A percentile compares a stretch with the other conserved stretches of the same genome.
phyloP scores from a whole-genome alignment of 345 rosid species.

The Erucastrum elatum region DNA sequence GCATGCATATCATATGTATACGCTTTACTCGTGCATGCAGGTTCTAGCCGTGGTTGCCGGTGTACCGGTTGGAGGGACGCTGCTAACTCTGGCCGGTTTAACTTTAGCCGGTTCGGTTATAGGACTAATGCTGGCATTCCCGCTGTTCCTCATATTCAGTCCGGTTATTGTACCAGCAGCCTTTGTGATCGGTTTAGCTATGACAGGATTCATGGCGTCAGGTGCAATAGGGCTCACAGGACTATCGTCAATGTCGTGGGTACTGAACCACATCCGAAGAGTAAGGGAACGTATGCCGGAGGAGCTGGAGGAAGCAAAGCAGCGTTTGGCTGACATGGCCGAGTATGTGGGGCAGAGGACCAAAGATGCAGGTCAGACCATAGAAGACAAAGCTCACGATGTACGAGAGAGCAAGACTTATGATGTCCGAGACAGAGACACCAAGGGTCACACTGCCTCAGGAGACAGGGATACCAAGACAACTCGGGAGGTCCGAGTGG shows the following conservation, averaged over 20 bases:
- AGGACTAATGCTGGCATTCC: conserved; percentile 59
- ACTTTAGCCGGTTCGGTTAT: conserved; percentile 64
- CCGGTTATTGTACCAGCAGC: conserved; percentile 79
- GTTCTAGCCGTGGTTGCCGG: conserved; percentile 53
- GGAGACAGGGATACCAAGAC: conserved; percentile 30
- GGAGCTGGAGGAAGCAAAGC: conserved; percentile 54
- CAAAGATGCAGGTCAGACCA: conserved; percentile 61
- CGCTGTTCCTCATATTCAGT: conserved; percentile 70
- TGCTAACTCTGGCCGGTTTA: conserved; percentile 65
- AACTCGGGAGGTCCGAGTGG: conserved; percentile 37
- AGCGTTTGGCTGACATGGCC: conserved; percentile 45
- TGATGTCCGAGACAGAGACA: conserved; percentile 30
- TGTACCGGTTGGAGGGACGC: conserved; percentile 60
- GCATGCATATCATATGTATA: background rate
- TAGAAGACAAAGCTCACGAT: conserved; percentile 59
- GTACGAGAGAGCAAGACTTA: conserved; percentile 31
- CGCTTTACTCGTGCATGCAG: conserved; percentile 31
- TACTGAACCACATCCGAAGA: conserved; percentile 44
- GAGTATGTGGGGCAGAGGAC: conserved; percentile 64
- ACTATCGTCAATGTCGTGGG: conserved; percentile 62
- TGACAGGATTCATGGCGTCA: conserved; percentile 61
- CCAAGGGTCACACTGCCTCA: conserved; percentile 22
- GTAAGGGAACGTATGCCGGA: conserved; percentile 43
- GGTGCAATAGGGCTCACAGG: conserved; percentile 78
- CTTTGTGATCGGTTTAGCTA: conserved; percentile 51